Evolutionary conservation across 2,329 filamentous ascomycete genomes (phyloP), one percentile per base, ranked within the genome.

Genomic region (Exophiala bonariae): DNA sequence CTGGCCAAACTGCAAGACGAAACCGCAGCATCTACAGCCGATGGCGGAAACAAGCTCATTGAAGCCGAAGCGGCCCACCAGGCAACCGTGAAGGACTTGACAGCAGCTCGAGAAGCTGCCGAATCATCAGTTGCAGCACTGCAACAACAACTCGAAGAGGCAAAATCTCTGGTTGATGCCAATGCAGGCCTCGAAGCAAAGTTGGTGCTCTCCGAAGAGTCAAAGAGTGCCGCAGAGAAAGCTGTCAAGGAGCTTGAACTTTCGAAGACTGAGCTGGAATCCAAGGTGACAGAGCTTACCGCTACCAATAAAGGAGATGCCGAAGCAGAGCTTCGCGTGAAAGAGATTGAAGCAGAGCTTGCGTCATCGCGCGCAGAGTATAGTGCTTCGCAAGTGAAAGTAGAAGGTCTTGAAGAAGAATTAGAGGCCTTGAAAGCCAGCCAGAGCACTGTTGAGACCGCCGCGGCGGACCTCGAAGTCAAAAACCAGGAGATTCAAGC

Each of bases 331-430:
- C 19, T n/a, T 19, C 34, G 36, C 9, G 14, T 48, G 16, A 38
- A 48, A 16, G 51, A 54, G 36, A 30, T 43, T 8, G 41, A 47
- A 19, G 39, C 35, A 3, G 46, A 51, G 20, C 23, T 52, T 10
- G 40, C 48, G 30, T 23, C 49, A 11, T 20, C 34, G n/a, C 32
- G 39, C n/a, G 30, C 47, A n/a, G 41, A 43, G 16, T 28, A 40
- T 11, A 39, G 41, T 18, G 22, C 41, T n/a, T 43, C 47, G 3
- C 28, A 33, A 20, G 18, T 18, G 9, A 37, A 32, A 16, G 30
- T 47, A 33, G 43, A 53, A 23, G 50, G 46, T 19, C 42, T 50
- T 17, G 33, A 49, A 17, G 2, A 37, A 13, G 50, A 54, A 33
- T 22, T 54, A 13, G 42, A 47, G 14, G 16, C 26, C 6, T 36